Evolutionary conservation across 2,329 filamentous ascomycete genomes (phyloP).

Genomic region (Neophaeococcomyces mojaviensis): DNA sequence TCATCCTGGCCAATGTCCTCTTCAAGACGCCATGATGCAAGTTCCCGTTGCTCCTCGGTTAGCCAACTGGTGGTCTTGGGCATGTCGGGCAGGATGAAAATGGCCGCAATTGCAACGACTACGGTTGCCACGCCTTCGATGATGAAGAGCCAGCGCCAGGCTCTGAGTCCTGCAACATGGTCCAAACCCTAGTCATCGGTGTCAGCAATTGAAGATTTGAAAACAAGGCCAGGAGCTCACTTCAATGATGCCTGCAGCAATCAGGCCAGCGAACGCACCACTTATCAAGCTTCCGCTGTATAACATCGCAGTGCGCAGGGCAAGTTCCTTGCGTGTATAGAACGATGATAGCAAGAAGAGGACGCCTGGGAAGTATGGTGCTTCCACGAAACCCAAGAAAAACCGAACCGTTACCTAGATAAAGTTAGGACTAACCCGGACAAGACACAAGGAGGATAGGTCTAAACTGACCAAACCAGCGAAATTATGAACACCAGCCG

Average conservation of each 20-base stretch:
- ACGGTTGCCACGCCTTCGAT: slow-evolving; percentile 47
- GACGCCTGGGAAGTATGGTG: slow-evolving; percentile 53
- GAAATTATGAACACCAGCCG: slow-evolving; percentile 32
- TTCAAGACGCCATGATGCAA: slow-evolving; percentile 55
- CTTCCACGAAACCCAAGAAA: slow-evolving; percentile 43
- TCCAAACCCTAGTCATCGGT: slow-evolving; percentile 35
- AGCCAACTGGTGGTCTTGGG: slow-evolving; percentile 56
- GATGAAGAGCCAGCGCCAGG: slow-evolving; percentile 56
- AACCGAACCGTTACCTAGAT: slow-evolving; percentile 30
- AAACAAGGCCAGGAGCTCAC: slow-evolving; percentile 64
- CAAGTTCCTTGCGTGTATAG: slow-evolving; percentile 46
- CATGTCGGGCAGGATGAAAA: slow-evolving; percentile 57
- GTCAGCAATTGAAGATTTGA: slow-evolving; percentile 60
- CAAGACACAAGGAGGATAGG: slow-evolving; percentile 45
- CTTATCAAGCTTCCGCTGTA: slow-evolving; percentile 56
- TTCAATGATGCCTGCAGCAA: slow-evolving; percentile 50
- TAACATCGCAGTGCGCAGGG: slow-evolving; percentile 51
- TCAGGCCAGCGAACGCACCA: slow-evolving; percentile 52
- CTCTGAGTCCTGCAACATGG: slow-evolving; percentile 37
- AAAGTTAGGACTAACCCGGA: slow-evolving; percentile 28
- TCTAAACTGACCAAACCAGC: slow-evolving; percentile 28
- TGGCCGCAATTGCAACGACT: slow-evolving; percentile 33
- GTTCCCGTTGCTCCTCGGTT: slow-evolving; percentile 48
- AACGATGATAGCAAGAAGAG: slow-evolving; percentile 44
- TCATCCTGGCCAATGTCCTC: slow-evolving; percentile 61